A percentile compares a stretch with the other conserved stretches of the same genome.
These are phyloP conservation scores for Anthoceros angustus DNA, from an alignment of 225 moss, liverwort and hornwort genomes.

Conservation along the genomic window DNA sequence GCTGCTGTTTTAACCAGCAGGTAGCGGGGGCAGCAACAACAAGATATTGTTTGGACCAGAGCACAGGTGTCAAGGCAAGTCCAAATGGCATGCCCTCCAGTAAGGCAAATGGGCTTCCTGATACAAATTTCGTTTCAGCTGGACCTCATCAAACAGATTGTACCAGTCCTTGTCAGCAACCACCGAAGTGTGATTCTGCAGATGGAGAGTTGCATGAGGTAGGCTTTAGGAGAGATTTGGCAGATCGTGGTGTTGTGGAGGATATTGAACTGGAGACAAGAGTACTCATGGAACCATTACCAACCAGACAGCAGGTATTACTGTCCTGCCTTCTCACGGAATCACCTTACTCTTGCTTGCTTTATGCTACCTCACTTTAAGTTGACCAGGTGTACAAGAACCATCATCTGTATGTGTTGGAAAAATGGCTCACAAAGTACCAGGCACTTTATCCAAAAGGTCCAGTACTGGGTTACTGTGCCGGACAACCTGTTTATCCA, in stretches of 20 bases:
- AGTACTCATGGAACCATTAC: conserved; percentile 69
- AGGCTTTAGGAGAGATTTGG: not conserved
- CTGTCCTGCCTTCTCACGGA: not conserved
- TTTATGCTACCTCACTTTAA: not conserved
- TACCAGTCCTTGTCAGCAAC: too few species aligned
- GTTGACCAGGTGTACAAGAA: conserved; percentile 56
- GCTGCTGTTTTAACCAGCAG: conserved; percentile 13
- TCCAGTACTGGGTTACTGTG: conserved; percentile 82
- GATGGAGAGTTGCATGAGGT: not conserved
- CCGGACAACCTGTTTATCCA: conserved; percentile 76
- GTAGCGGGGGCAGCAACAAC: not conserved
- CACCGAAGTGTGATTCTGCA: not conserved
- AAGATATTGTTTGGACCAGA: too few species aligned
- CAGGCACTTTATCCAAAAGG: conserved; percentile 74
- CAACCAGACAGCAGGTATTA: conserved; percentile 73
- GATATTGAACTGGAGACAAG: conserved; percentile 92
- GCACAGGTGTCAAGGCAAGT: too few species aligned
- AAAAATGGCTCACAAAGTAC: conserved; percentile 88
- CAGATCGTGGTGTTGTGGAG: conserved; percentile 50
- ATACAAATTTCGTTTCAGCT: too few species aligned
- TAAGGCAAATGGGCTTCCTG: too few species aligned
- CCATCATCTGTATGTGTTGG: conserved; percentile 84
- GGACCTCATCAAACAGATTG: too few species aligned
- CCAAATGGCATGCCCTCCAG: too few species aligned
- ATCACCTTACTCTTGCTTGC: not conserved